Evolutionary conservation across 805 yeast genomes (phyloP), one percentile per base, ranked within the genome.

Genomic region (Hanseniaspora taiwanica): DNA sequence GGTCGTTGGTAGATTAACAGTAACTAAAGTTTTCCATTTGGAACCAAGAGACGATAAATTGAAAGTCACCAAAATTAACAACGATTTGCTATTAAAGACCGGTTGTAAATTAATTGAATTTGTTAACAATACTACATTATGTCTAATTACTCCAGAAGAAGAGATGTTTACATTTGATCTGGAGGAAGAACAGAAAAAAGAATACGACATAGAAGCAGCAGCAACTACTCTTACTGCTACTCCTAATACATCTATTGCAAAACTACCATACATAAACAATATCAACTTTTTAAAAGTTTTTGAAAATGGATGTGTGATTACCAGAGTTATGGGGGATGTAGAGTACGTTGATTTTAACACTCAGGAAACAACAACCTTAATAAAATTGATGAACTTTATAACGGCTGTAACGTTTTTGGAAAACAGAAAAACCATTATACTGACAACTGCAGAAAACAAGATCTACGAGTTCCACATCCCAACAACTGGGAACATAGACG

Each of bases 401-500:
- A 75, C 82, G 4, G 72, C 80, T 8, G 38, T 84, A 35, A 60
- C 65, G n/a, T 76, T 83, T 52, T 65, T 81, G 2, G 52, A 58
- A 2, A 51, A 55, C 5, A 53, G 60, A 37, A 60, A 64, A 23
- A 72, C 81, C 2, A 62, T 86, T 27, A 55, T 80, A 14, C 76
- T 79, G 9, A 70, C 79, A 17, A 76, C 89, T 2, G 73, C 80
- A 37, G 94, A 84, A 39, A 81, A 81, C 56, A 78, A 74, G 50
- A 56, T 91, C 19, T 71, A 71, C 45, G 96, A 86, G 60, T 78
- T 84, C 49, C 68, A 72, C 35, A 29, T 54, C 7, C 25, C 16
- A 21, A 27, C 14, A 12, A 35, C 20, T 12, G 31, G 14, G 39
- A 17, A 27, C 25, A 24, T 36, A 16, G 41, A 37, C 16, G 46